A percentile compares a stretch with the other conserved stretches of the same genome.
Conservation (phyloP, 2,329 filamentous ascomycete species). For the Xylaria arbuscula region DNA sequence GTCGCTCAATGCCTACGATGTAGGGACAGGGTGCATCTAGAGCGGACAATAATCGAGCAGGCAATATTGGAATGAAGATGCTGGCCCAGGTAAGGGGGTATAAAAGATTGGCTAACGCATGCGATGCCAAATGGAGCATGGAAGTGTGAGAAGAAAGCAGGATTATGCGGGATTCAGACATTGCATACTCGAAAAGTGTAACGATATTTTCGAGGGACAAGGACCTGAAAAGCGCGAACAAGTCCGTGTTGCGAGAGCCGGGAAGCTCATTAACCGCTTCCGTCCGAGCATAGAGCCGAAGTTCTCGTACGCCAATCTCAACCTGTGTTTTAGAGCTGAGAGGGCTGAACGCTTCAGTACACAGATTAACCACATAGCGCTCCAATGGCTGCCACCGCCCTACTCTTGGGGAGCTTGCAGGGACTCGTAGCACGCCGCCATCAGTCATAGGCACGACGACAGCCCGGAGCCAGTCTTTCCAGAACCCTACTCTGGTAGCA, state of each 20-base stretch:
- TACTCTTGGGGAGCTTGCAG: conserved; percentile 87
- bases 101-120: conserved; percentile 84
- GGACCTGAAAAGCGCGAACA: conserved; percentile 91
- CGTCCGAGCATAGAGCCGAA: conserved; percentile 91
- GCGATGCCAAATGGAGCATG: conserved; percentile 93
- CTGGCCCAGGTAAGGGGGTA: conserved; percentile 95
- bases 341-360: conserved; percentile 92
- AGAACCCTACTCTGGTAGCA: conserved; percentile 84
- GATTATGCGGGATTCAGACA: conserved; percentile 95
- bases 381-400: conserved; percentile 97
- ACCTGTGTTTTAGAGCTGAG: conserved; percentile 95
- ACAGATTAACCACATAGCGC: conserved; percentile 96
- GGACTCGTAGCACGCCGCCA: conserved; percentile 82
- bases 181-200: conserved; percentile 89
- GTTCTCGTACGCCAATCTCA: conserved; percentile 87
- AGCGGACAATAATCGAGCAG: conserved; percentile 86
- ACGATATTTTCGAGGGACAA: conserved; percentile 93
- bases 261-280: conserved; percentile 94
- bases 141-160: conserved; percentile 94
- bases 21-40: conserved; percentile 96
- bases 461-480: conserved; percentile 98
- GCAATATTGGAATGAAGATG: conserved; percentile 92
- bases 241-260: conserved; percentile 87
- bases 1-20: conserved; percentile 93
- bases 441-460: conserved; percentile 96